Evolutionary conservation across 2,329 filamentous ascomycete species (phyloP), one percentile per base, ranked within the genome.

Genomic region (Bimuria novae-zelandiae): DNA sequence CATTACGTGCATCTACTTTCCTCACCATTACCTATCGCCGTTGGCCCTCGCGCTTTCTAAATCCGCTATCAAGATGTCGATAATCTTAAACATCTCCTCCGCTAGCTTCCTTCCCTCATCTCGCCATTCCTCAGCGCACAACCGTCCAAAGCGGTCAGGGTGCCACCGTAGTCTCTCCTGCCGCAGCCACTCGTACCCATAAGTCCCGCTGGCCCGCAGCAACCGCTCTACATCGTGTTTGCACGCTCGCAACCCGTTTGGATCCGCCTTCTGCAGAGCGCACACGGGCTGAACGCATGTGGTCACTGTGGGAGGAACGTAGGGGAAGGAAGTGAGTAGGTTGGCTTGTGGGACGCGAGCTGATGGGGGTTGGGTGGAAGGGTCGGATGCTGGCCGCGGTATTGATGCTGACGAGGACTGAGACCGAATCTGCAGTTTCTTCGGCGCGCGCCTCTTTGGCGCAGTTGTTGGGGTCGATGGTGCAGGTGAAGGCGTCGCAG

Each of bases 71-170:
- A 74, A 45, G 5, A 48, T 57, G 49, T 68, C 68, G 19, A 72
- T 62, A 33, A 70, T 57, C 54, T 74, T 74, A 29, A 71, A 74
- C 69, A 74, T 72, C 54, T 74, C 71, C 22, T 69, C 71, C 1
- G 66, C 66, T 56, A 71, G 50, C 43, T 55, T 67, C 46, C 56
- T 62, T 22, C 71, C 71, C 23, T 51, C 56, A 44, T 72, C 70
- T 33, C 69, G 63, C 57, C 60, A 74, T 6, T 52, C 46, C 40
- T 66, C 69, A 14, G 64, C 65, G 22, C 71, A 74, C 30, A 74
- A 27, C 27, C 70, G 40, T 11, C 69, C 70, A 54, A 74, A 74
- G 6, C 69, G 62, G 57, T 74, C 71, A 0, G 70, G 71, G 64
- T 74, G 71, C 71, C 71, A 74, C 11, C 68, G 48, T 21, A 74